Evolutionary conservation across 2,329 filamentous ascomycete species (phyloP).

Genomic region (Coniochaeta sp.): DNA sequence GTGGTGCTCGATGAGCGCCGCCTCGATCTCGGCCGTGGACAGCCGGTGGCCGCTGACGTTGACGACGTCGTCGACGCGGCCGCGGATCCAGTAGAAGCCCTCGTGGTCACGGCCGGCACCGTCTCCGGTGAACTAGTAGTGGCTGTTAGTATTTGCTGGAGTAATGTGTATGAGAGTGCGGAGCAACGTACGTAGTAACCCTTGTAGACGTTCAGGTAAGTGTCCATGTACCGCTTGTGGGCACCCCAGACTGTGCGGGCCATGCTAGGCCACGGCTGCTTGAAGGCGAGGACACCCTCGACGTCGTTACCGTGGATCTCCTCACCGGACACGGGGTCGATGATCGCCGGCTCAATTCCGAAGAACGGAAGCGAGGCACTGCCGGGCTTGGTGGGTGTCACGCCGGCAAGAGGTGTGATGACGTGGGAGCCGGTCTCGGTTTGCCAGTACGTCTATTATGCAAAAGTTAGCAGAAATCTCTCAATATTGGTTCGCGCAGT

Average conservation of each 20-base stretch:
- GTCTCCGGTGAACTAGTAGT: constrained; percentile 75
- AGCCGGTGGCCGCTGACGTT: constrained; percentile 96
- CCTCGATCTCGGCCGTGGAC: constrained; percentile 96
- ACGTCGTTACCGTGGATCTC: constrained; percentile 95
- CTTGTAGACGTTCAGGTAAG: constrained; percentile 95
- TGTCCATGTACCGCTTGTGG: constrained; percentile 98
- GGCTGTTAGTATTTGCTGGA: constrained; percentile 1
- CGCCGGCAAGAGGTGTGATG: constrained; percentile 85
- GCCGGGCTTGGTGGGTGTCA: constrained; percentile 94
- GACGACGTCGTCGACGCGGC: constrained; percentile 96
- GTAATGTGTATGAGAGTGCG: too few species aligned
- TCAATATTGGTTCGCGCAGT: constrained; percentile 5
- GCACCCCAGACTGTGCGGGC: constrained; percentile 95
- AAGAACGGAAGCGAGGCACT: constrained; percentile 97
- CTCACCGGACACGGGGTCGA: constrained; percentile 90
- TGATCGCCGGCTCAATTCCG: constrained; percentile 93
- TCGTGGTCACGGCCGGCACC: constrained; percentile 95
- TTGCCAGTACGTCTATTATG: constrained; percentile 99
- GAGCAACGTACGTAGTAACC: constrained; percentile 81
- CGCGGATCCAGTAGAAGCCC: constrained; percentile 99
- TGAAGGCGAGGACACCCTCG: constrained; percentile 93
- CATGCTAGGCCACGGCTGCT: constrained; percentile 98
- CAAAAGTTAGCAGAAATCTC: constrained; percentile 6
- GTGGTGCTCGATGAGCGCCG: constrained; percentile 86
- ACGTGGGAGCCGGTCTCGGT: constrained; percentile 97